Evolutionary conservation across 106 monocot genomes (phyloP).

Genomic region (Xerophyta viscosa): DNA sequence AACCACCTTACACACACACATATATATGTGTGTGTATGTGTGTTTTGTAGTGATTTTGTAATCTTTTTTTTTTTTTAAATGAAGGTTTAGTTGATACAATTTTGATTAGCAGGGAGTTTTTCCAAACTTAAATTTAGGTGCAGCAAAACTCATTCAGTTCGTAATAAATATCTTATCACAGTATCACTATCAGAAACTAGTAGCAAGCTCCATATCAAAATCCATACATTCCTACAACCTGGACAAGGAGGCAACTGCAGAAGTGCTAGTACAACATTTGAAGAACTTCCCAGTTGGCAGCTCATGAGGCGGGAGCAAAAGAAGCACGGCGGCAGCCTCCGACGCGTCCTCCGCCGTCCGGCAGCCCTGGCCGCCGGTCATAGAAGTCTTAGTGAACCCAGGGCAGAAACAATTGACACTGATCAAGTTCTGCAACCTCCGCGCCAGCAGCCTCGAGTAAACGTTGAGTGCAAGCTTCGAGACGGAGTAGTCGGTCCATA

Average conservation of each 20-base stretch:
- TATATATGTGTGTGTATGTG: no score
- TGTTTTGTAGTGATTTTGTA: no score
- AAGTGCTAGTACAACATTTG: conserved; percentile 23
- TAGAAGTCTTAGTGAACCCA: conserved; percentile 63
- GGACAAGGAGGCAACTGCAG: conserved; percentile 21
- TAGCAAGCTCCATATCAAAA: neutral
- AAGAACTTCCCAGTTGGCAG: conserved; percentile 61
- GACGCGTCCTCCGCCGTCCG: conserved; percentile 59
- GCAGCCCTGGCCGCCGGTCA: conserved; percentile 43
- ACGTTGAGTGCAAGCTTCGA: conserved; percentile 76
- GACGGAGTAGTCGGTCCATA: conserved; percentile 78
- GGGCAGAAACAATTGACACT: conserved; percentile 83
- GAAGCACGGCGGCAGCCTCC: conserved; percentile 18
- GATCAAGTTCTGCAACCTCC: conserved; percentile 11
- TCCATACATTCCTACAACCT: conserved; percentile 13
- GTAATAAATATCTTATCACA: no score
- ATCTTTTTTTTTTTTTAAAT: no score
- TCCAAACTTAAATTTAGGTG: no score
- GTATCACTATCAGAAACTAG: no score
- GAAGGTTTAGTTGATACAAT: no score
- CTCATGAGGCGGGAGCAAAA: conserved; percentile 22
- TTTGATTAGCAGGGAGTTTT: no score
- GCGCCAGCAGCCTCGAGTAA: conserved; percentile 43
- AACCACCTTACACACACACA: no score
- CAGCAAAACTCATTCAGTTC: no score